These are phyloP conservation scores for Clarkia xantiana DNA, from an alignment of 345 rosid genomes.

Conservation along the genomic window DNA sequence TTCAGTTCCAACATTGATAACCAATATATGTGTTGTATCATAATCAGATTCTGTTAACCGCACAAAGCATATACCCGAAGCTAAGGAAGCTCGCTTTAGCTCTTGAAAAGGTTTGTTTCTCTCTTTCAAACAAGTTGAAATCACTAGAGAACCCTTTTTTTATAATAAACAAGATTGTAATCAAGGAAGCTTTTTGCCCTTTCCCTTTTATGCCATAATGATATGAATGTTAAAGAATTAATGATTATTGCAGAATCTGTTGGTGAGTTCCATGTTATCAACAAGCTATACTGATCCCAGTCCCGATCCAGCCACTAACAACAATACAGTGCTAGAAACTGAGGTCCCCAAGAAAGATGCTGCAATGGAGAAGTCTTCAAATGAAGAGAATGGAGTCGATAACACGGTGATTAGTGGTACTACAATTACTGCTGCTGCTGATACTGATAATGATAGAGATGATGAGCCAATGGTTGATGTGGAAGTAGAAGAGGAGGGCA, in stretches of 20 bases:
- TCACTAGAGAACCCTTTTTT: background rate
- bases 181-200: background rate
- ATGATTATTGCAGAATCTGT: constrained; percentile 39
- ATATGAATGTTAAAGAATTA: background rate
- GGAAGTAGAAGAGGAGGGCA: constrained; percentile 52
- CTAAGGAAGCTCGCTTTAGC: constrained; percentile 91
- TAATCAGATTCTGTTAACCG: constrained; percentile 62
- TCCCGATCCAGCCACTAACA: constrained; percentile 12
- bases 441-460: constrained; percentile 1
- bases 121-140: background rate
- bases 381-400: constrained; percentile 49
- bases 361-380: constrained; percentile 17
- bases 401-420: constrained; percentile 27
- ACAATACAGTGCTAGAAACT: constrained; percentile 13
- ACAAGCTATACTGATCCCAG: constrained; percentile 31
- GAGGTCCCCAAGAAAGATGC: constrained; percentile 17
- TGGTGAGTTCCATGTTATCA: constrained; percentile 54
- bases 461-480: constrained; percentile 67
- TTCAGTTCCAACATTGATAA: background rate
- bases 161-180: too few relatives aligned
- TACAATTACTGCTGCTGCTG: too few relatives aligned
- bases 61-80: constrained; percentile 65
- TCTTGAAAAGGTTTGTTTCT: constrained; percentile 57
- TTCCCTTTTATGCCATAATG: background rate
- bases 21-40: background rate